A percentile compares a stretch with the other conserved stretches of the same genome.
Conservation (phyloP, 176 grass and related monocot species). For the Oryza glaberrima region DNA sequence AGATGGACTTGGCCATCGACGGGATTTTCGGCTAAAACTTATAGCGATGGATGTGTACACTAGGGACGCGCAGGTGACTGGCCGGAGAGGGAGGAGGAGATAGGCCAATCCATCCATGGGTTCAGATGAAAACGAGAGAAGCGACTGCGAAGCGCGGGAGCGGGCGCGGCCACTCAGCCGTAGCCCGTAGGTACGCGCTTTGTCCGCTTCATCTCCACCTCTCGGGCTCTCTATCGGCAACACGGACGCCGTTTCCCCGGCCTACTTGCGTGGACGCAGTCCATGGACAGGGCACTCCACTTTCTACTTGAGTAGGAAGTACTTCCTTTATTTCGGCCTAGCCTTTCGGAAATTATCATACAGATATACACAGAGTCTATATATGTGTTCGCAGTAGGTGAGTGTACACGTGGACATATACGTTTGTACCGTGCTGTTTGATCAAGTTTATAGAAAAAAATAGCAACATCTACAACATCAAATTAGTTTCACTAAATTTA, state of each 20-base stretch:
- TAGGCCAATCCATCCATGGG: not conserved
- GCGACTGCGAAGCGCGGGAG: conserved; percentile 22
- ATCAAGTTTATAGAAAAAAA: too few species aligned
- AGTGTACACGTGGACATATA: too few species aligned
- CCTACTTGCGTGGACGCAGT: not conserved
- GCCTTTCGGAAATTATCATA: too few species aligned
- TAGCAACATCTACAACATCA: too few species aligned
- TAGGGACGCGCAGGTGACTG: not conserved
- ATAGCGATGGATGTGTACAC: not conserved
- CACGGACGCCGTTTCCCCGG: not conserved
- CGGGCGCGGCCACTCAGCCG: not conserved
- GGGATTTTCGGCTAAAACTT: not conserved
- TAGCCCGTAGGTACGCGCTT: not conserved
- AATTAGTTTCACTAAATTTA: too few species aligned
- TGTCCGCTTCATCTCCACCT: not conserved
- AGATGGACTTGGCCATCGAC: conserved; percentile 34
- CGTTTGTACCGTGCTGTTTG: too few species aligned
- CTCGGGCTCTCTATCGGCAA: not conserved
- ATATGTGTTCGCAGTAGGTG: too few species aligned
- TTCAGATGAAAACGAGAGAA: not conserved
- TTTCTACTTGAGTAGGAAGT: too few species aligned
- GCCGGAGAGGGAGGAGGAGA: not conserved
- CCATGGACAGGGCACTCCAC: not conserved
- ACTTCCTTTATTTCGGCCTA: too few species aligned
- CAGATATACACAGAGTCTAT: too few species aligned